A percentile compares a stretch with the other conserved stretches of the same genome.
Evolutionary conservation across 768 basidiomycete genomes (phyloP).

Genomic region (Amanita phalloides): DNA sequence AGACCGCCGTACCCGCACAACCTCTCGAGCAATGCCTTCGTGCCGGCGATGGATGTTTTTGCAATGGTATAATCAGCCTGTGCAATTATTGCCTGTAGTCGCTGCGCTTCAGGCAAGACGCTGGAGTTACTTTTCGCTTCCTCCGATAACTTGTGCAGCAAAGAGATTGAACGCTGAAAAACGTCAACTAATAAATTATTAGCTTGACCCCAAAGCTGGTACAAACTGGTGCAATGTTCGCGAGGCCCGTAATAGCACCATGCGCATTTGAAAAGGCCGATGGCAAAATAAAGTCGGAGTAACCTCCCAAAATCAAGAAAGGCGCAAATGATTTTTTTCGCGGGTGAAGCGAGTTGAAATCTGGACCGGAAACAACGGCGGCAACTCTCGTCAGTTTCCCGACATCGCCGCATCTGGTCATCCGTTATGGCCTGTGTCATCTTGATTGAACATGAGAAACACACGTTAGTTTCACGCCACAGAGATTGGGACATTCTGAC

Average conservation of each 20-base stretch:
- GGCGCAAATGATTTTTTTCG: slow-evolving; percentile 55
- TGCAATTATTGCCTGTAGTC: slow-evolving; percentile 71
- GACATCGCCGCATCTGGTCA: slow-evolving; percentile 72
- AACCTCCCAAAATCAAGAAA: slow-evolving; percentile 84
- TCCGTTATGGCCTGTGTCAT: slow-evolving; percentile 6
- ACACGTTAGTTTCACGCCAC: slow-evolving; percentile 84
- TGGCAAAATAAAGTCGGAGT: slow-evolving; percentile 72
- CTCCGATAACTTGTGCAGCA: slow-evolving; percentile 53
- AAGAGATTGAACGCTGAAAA: slow-evolving; percentile 42
- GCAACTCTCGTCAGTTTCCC: slow-evolving; percentile 85
- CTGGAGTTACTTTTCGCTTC: slow-evolving; percentile 42
- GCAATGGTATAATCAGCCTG: slow-evolving; percentile 74
- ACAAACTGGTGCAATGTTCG: slow-evolving; percentile 68
- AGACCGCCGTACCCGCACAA: slow-evolving; percentile 73
- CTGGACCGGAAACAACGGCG: slow-evolving; percentile 45
- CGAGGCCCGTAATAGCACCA: slow-evolving; percentile 87
- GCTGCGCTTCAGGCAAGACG: slow-evolving; percentile 57
- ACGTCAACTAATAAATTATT: neutral
- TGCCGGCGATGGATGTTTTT: slow-evolving; percentile 68
- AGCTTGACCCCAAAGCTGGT: slow-evolving; percentile 2
- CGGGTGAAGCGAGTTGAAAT: slow-evolving; percentile 50
- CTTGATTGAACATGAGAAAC: slow-evolving; percentile 16
- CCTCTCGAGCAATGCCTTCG: slow-evolving; percentile 70
- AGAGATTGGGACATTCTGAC: slow-evolving; percentile 61
- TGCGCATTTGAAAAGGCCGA: slow-evolving; percentile 65